A percentile compares a stretch with the other conserved stretches of the same genome.
These are phyloP conservation scores for Malus hybrid DNA, from an alignment of 331 rosid species.

Conservation along the genomic window DNA sequence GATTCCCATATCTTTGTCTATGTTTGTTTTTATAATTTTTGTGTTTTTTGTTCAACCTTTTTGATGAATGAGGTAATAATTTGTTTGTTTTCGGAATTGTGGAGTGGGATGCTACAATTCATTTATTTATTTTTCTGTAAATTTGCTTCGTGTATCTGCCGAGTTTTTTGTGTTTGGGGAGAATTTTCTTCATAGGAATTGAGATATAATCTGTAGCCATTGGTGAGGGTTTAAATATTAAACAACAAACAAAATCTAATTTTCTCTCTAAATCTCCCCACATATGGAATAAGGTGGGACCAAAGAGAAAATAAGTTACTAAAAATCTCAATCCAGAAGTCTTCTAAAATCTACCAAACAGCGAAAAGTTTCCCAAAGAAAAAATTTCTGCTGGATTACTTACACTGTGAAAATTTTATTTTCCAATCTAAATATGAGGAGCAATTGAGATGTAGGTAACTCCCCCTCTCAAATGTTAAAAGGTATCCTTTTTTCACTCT, in stretches of 20 bases:
- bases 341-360: not conserved
- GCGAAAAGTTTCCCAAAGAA: not conserved
- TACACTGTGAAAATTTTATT: not conserved
- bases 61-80: not conserved
- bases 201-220: not conserved
- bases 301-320: too few relatives aligned
- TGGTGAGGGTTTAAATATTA: not conserved
- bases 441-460: not conserved
- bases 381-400: not conserved
- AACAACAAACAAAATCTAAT: too few relatives aligned
- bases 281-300: too few relatives aligned
- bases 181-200: not conserved
- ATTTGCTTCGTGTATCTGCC: too few relatives aligned
- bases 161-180: too few relatives aligned
- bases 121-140: too few relatives aligned
- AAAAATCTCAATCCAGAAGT: not conserved
- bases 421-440: not conserved
- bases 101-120: too few relatives aligned
- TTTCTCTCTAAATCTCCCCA: too few relatives aligned
- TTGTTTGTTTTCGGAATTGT: not conserved
- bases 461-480: not conserved
- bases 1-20: constrained; percentile 2
- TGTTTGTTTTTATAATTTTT: not conserved
- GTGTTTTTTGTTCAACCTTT: not conserved
- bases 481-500: not conserved